Base-by-base conservation (phyloP, 306 rosid species). In the Canavalia ensiformis region DNA sequence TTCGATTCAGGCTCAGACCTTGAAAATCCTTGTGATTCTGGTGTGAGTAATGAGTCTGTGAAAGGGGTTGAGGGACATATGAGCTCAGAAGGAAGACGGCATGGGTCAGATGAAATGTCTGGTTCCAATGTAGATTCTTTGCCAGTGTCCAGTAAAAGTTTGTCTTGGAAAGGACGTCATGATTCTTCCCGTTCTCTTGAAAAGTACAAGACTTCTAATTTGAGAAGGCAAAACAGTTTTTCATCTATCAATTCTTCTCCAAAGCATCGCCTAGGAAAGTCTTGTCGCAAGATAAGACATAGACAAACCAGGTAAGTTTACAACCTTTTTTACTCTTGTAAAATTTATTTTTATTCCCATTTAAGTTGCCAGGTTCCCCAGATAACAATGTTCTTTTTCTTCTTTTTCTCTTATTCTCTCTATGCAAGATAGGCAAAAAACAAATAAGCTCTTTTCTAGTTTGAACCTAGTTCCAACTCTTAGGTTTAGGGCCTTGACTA, bases 141-240 rank as follows among this genome's bases (percentile, higher is more conserved):
- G 76, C 90, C 83, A 9, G 73, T 78, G 57, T 69, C 81, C 74
- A 79, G 91, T 77, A 86, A 89, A 87, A 91, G 91, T 92, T 82
- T 95, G 88, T 93, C 98, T 79, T 93, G 99, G 99, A 95, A 93
- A 84, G 99, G 97, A 72, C 96, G 88, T 37, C 84, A 44, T 47
- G 80, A 86, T 79, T 86, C 89, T 75, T 55, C 92, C 13, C 84
- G 57, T 65, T 85, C 93, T 42, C 88, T 73, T 65, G 96, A 91
- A 81, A 91, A 84, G 82, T 79, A 72, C 83, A 93, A 89, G 85
- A 82, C 77, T 47, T 30, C 70, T 45, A 87, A 89, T 64, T 18
- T 55, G 13, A 86, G 89, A 84, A 87, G 92, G 81, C 90, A 87
- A 72, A 85, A 71, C 69, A 86, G 86, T 88, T 72, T 86, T 76